Base-by-base conservation (phyloP, 2,329 filamentous ascomycete genomes). In the Cladosporium sp. region DNA sequence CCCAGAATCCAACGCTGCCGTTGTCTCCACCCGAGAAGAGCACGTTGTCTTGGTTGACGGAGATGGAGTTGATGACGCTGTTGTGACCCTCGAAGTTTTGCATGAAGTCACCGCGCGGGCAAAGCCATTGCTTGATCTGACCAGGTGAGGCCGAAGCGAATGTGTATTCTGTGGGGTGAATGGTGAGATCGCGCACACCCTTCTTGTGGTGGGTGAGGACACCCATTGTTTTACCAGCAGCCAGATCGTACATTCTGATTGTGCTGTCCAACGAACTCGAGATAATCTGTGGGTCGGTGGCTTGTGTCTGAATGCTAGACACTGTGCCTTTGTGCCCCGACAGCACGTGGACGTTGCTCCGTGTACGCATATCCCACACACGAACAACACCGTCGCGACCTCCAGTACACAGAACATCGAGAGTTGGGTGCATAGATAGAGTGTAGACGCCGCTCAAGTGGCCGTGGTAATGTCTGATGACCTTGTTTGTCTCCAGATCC, bases 401-500 rank as follows among this genome's bases (percentile, higher is more conserved):
- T 67, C 95, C 95, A 0, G 95, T 99, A 55, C 97, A 93, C 21
- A 99, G 85, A 0, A 99, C 91, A 74, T 99, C 95, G 6, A 99
- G 86, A 0, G 93, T 97, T 0, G 95, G 95, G 76, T 99, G 95
- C n/a, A 99, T 82, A 2, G 91, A 87, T 6, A 99, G 83, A 0
- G 93, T 93, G 80, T 99, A 99, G 4, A 99, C 95, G 70, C 95
- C 95, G 73, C 92, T 96, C 26, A 99, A 83, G 80, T 99, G 95
- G 21, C 96, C 96, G 78, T 99, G 95, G 78, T 98, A 99, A 78
- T 99, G 95, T 47, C 94, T 88, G 75, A 98, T 97, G 67, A 99
- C 95, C 80, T 97, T 97, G 83, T 99, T 99, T n/a, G 94, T 97
- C 80, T 99, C 95, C 71, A 99, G 82, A 81, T 99, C 95, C 95